These are phyloP conservation scores for Amanita rubescens DNA, from an alignment of 768 basidiomycete species.

Conservation along the genomic window DNA sequence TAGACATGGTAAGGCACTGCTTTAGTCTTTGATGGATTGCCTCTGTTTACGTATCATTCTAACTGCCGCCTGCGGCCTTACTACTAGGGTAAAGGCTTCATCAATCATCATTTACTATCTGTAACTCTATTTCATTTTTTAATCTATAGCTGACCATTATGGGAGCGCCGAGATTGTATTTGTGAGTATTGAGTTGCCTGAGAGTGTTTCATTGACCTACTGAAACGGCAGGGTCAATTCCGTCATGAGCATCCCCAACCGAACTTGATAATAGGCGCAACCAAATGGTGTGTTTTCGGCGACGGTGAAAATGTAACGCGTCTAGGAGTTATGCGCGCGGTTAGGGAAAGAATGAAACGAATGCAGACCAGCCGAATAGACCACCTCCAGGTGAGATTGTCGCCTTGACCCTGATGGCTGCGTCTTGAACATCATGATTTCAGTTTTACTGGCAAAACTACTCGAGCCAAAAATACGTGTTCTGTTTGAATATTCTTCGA, in stretches of 20 bases:
- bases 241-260: conserved; percentile 35
- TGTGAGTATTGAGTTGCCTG: conserved; percentile 32
- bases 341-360: conserved; percentile 63
- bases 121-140: neutral
- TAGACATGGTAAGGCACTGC: conserved; percentile 34
- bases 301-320: conserved; percentile 38
- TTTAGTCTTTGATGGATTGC: too few relatives aligned
- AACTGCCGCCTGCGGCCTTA: too few relatives aligned
- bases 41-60: too few relatives aligned
- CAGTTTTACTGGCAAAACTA: conserved; percentile 84
- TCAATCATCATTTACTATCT: neutral
- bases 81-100: conserved; percentile 23
- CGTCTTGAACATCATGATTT: too few relatives aligned
- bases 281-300: conserved; percentile 83
- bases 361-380: conserved; percentile 57
- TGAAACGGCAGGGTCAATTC: conserved; percentile 56
- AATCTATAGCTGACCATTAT: conserved; percentile 70
- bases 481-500: conserved; percentile 41
- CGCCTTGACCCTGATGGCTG: too few relatives aligned
- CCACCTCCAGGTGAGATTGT: conserved; percentile 72
- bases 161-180: conserved; percentile 78
- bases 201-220: conserved; percentile 4
- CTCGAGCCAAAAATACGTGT: conserved; percentile 34
- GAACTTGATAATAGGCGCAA: conserved; percentile 55
- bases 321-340: conserved; percentile 49